Conservation (phyloP, 2,329 filamentous ascomycete genomes). For the Geosmithia morbida region DNA sequence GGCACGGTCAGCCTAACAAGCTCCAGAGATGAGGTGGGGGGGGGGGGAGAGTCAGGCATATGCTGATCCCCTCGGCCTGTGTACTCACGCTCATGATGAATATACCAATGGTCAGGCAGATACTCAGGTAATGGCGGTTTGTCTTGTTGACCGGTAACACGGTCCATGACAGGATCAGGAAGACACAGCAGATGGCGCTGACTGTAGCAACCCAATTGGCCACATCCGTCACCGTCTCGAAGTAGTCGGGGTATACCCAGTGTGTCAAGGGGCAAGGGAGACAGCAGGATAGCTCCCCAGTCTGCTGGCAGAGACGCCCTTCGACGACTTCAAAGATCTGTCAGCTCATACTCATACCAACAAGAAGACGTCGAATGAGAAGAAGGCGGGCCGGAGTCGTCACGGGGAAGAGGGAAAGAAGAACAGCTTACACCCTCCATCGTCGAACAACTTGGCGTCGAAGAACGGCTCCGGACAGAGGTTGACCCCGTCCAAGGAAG, state of each 20-base stretch:
- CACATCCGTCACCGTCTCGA: constrained; percentile 42
- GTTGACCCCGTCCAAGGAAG: constrained; percentile 23
- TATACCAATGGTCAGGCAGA: constrained; percentile 66
- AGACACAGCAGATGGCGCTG: constrained; percentile 56
- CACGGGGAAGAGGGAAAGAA: neutral
- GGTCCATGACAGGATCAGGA: constrained; percentile 67
- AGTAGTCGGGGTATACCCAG: constrained; percentile 53
- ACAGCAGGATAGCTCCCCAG: constrained; percentile 53
- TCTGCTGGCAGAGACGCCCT: constrained; percentile 37
- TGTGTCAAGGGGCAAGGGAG: constrained; percentile 79
- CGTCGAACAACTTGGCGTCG: constrained; percentile 42
- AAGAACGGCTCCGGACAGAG: constrained; percentile 57
- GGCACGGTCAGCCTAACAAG: constrained; percentile 6
- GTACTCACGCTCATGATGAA: constrained; percentile 61
- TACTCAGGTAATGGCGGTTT: constrained; percentile 81
- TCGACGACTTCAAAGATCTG: constrained; percentile 31
- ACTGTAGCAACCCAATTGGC: constrained; percentile 77
- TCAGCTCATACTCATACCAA: neutral
- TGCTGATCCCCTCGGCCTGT: neutral
- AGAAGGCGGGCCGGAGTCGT: neutral
- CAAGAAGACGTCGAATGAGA: neutral
- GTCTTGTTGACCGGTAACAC: constrained; percentile 79
- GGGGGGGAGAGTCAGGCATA: neutral
- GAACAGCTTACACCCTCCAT: constrained; percentile 49
- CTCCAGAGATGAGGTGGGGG: neutral